Conservation (phyloP, 1,284 basidiomycete species). For the Wallemia ichthyophaga region DNA sequence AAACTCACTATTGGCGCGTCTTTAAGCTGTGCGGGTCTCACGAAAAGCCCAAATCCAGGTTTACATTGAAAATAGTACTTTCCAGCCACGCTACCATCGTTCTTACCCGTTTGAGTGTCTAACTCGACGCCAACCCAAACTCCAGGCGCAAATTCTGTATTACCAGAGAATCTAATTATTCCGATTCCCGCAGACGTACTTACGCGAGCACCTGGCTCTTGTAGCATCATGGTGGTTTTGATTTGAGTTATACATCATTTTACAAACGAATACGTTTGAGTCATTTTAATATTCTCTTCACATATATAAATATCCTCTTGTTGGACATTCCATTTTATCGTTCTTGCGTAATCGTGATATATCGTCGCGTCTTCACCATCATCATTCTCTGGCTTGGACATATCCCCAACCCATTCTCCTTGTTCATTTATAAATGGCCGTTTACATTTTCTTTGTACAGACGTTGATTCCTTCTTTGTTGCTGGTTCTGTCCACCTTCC, state of each 20-base stretch:
- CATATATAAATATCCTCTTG: neutral
- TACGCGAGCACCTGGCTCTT: constrained; percentile 27
- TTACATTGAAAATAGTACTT: constrained; percentile 57
- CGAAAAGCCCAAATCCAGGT: constrained; percentile 56
- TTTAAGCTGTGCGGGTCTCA: constrained; percentile 61
- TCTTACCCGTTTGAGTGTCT: constrained; percentile 53
- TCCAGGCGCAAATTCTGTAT: constrained; percentile 52
- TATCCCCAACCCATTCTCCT: neutral
- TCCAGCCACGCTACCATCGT: constrained; percentile 69
- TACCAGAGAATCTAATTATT: constrained; percentile 54
- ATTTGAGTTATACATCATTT: neutral
- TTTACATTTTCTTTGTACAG: neutral
- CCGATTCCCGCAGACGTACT: constrained; percentile 49
- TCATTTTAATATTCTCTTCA: neutral
- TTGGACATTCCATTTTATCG: neutral
- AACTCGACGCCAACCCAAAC: constrained; percentile 90
- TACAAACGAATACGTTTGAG: neutral
- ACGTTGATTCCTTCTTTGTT: neutral
- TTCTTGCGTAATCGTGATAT: neutral
- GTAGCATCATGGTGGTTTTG: neutral
- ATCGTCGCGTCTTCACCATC: neutral
- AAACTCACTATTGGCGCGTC: constrained; percentile 16
- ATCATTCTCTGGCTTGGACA: neutral
- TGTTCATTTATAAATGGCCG: neutral
- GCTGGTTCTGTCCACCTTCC: neutral